phyloP scores from a whole-genome alignment of 306 rosid genomes.

The Castanospermum australe region DNA sequence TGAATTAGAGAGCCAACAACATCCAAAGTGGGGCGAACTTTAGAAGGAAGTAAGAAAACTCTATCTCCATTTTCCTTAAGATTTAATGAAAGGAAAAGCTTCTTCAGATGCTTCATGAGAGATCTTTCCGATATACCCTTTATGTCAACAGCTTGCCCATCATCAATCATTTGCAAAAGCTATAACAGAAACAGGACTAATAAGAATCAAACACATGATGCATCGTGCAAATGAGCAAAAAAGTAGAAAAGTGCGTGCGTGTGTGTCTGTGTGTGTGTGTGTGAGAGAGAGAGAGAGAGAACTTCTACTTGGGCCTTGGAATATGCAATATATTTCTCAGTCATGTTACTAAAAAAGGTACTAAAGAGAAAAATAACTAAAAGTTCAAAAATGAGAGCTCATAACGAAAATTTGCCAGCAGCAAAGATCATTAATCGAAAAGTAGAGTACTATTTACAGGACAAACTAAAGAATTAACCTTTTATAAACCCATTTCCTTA shows the following conservation, averaged over 20 bases:
- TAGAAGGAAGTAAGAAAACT: conserved; percentile 68
- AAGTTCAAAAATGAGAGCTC: neutral
- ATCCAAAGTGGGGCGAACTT: conserved; percentile 70
- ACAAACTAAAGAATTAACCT: neutral
- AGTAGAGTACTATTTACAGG: neutral
- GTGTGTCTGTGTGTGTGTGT: too few relatives aligned
- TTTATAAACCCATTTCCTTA: neutral
- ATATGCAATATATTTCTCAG: neutral
- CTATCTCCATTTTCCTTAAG: conserved; percentile 69
- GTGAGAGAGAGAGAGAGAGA: neutral
- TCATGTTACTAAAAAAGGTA: neutral
- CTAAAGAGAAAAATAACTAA: neutral
- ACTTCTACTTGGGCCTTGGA: neutral
- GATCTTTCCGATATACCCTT: conserved; percentile 75
- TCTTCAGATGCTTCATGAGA: conserved; percentile 65
- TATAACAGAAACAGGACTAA: conserved; percentile 28
- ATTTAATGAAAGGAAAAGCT: conserved; percentile 65
- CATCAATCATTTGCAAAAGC: conserved; percentile 92
- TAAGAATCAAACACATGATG: neutral
- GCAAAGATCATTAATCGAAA: neutral
- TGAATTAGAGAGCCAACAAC: conserved; percentile 65
- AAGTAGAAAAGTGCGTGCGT: neutral
- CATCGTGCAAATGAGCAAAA: neutral
- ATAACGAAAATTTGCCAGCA: neutral
- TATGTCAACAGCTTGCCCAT: conserved; percentile 92